phyloP scores from a whole-genome alignment of 768 basidiomycete species.

The Kwoniella sp. region DNA sequence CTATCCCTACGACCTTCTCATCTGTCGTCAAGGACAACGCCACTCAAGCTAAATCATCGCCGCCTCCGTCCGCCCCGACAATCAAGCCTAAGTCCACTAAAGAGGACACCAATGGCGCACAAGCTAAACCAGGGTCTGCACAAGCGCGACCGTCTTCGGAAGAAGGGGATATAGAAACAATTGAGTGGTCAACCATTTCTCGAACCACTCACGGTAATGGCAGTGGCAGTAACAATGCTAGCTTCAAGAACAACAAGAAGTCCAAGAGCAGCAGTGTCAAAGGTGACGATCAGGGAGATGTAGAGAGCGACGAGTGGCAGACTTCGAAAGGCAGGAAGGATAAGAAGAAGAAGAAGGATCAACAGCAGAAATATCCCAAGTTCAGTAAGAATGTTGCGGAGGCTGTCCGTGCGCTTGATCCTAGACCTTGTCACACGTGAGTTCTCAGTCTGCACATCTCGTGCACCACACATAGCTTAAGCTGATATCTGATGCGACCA shows the following conservation, averaged over 20 bases:
- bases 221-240: neutral
- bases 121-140: neutral
- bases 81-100: neutral
- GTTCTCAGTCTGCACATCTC: no score
- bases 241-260: constrained; percentile 6
- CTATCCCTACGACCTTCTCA: constrained; percentile 9
- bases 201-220: neutral
- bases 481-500: neutral
- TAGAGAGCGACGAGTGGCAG: constrained; percentile 4
- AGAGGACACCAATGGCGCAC: neutral
- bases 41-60: neutral
- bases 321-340: neutral
- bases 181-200: constrained; percentile 8
- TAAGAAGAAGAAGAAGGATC: constrained; percentile 17
- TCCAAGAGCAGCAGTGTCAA: constrained; percentile 8
- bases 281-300: neutral
- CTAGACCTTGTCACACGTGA: constrained; percentile 54
- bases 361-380: constrained; percentile 2
- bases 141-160: neutral
- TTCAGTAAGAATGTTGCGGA: constrained; percentile 14
- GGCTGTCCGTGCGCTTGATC: constrained; percentile 38
- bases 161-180: constrained; percentile 7
- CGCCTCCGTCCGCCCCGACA: neutral
- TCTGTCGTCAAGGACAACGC: neutral
- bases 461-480: neutral